Conservation (phyloP, 768 basidiomycete species). For the Sporobolomyces pararoseus region DNA sequence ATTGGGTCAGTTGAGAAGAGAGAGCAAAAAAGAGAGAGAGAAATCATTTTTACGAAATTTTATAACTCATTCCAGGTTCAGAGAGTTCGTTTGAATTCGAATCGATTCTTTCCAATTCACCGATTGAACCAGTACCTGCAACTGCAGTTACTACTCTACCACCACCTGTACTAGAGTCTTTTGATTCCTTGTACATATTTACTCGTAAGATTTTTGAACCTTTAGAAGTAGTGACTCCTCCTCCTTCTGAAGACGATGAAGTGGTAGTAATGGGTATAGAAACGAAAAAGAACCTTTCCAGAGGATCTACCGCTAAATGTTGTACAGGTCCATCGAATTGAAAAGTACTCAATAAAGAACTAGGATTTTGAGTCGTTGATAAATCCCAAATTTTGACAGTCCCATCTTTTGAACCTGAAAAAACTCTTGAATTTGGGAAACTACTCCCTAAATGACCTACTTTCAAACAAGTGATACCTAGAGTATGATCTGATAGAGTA, state of each 20-base stretch:
- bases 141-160: constrained; percentile 58
- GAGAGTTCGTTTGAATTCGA: too few relatives aligned
- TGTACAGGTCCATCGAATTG: constrained; percentile 74
- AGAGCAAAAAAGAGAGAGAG: constrained; percentile 27
- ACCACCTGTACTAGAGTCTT: constrained; percentile 14
- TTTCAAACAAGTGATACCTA: constrained; percentile 75
- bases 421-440: constrained; percentile 70
- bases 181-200: constrained; percentile 26
- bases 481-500: constrained; percentile 82
- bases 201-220: constrained; percentile 19
- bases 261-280: constrained; percentile 72
- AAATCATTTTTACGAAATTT: constrained; percentile 57
- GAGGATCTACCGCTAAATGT: constrained; percentile 69
- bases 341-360: constrained; percentile 71
- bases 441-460: constrained; percentile 68
- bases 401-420: constrained; percentile 81
- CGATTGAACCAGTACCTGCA: constrained; percentile 64
- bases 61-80: constrained; percentile 54
- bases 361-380: constrained; percentile 60
- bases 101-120: constrained; percentile 67
- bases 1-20: background rate
- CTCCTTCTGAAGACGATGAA: constrained; percentile 60
- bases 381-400: constrained; percentile 92
- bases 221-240: constrained; percentile 30
- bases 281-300: constrained; percentile 84